Evolutionary conservation across 768 basidiomycete genomes (phyloP).

Genomic region (Pleurotus tuber-regium): DNA sequence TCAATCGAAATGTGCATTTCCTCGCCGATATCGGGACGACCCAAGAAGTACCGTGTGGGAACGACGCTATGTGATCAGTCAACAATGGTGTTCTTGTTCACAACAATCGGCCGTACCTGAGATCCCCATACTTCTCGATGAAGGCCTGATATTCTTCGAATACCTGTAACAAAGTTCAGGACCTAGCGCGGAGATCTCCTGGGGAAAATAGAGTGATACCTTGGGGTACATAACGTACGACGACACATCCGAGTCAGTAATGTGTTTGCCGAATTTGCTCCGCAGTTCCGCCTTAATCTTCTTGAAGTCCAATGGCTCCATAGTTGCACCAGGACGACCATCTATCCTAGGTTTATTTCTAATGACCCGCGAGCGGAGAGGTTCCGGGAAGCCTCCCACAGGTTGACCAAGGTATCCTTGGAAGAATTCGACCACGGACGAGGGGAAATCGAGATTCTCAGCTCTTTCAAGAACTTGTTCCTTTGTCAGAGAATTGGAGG

Average conservation of each 20-base stretch:
- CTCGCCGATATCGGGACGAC: conserved; percentile 86
- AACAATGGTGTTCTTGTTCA: conserved; percentile 8
- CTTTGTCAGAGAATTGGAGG: conserved; percentile 87
- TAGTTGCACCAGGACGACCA: conserved; percentile 84
- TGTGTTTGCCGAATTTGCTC: conserved; percentile 93
- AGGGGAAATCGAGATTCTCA: conserved; percentile 94
- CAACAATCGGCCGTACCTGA: conserved; percentile 56
- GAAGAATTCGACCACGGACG: conserved; percentile 97
- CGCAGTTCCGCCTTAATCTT: conserved; percentile 92
- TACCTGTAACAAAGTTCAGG: conserved; percentile 48
- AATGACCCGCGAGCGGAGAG: conserved; percentile 87
- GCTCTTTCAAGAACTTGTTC: conserved; percentile 84
- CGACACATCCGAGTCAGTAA: conserved; percentile 89
- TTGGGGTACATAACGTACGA: conserved; percentile 99
- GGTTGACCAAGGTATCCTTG: conserved; percentile 98
- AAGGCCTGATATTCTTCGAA: conserved; percentile 97
- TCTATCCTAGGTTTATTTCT: conserved; percentile 93
- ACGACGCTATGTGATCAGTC: conserved; percentile 60
- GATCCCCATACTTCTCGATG: conserved; percentile 92
- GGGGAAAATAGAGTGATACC: conserved; percentile 40
- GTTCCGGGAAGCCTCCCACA: conserved; percentile 98
- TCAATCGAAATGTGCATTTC: conserved; percentile 97
- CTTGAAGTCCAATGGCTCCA: conserved; percentile 91
- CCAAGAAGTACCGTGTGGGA: conserved; percentile 97
- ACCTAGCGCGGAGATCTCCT: conserved; percentile 10